These are phyloP conservation scores for Cardiosporidium cionae DNA, from an alignment of 169 alveolate genomes.

Conservation along the genomic window DNA sequence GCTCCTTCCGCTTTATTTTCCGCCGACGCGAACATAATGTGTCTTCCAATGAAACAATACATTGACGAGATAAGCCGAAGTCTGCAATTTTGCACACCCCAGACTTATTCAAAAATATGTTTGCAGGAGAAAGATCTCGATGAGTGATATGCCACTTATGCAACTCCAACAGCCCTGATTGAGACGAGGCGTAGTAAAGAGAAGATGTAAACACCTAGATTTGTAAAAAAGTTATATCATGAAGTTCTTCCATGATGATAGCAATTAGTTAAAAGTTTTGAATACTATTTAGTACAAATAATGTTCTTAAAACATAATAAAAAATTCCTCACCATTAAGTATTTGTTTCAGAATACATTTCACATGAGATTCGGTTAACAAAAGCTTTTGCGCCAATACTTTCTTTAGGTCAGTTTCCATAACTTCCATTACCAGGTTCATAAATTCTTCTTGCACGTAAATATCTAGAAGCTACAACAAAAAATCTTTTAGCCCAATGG, in stretches of 20 bases:
- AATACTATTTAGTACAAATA: no score
- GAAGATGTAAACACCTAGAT: neutral
- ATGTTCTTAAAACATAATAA: neutral
- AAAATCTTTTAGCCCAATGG: no score
- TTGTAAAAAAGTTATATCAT: neutral
- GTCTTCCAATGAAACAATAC: constrained; percentile 57
- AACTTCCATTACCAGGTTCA: constrained; percentile 68
- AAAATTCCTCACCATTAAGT: neutral
- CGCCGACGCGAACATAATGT: neutral
- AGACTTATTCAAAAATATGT: constrained; percentile 20
- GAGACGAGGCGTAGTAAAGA: neutral
- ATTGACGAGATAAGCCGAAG: constrained; percentile 72
- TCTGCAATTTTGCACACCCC: constrained; percentile 69
- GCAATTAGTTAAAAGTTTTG: neutral
- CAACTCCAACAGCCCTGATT: constrained; percentile 23
- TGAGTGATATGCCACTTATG: constrained; percentile 41
- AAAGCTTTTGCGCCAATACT: constrained; percentile 52
- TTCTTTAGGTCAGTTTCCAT: constrained; percentile 75
- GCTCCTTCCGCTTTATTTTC: constrained; percentile 46
- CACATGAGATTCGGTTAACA: constrained; percentile 57
- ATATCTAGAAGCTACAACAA: constrained; percentile 51
- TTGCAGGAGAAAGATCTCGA: constrained; percentile 65
- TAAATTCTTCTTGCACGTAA: constrained; percentile 42
- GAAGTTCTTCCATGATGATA: neutral
- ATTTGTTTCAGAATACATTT: constrained; percentile 53